phyloP scores from a whole-genome alignment of 1,139 yeast genomes.

The Candida neerlandica region DNA sequence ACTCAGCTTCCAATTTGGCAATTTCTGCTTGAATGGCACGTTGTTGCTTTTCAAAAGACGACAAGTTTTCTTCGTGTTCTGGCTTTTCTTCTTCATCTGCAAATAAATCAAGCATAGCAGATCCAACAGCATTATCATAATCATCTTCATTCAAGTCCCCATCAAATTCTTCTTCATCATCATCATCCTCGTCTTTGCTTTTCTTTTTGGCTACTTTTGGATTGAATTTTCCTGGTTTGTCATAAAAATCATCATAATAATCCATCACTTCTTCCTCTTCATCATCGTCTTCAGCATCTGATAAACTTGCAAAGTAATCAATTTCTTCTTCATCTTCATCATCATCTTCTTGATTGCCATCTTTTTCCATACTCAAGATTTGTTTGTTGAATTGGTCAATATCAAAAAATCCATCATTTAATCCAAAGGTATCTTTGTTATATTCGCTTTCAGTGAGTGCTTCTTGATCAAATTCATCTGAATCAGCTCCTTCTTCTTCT shows the following conservation, averaged over 20 bases:
- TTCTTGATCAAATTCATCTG: conserved; percentile 14
- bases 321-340: conserved; percentile 56
- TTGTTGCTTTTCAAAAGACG: conserved; percentile 87
- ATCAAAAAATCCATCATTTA: conserved; percentile 84
- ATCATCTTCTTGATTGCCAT: conserved; percentile 44
- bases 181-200: conserved; percentile 13
- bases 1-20: conserved; percentile 76
- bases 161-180: conserved; percentile 29
- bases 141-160: conserved; percentile 47
- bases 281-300: conserved; percentile 48
- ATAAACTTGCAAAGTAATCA: conserved; percentile 61
- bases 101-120: conserved; percentile 61
- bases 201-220: conserved; percentile 19
- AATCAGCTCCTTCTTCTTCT: conserved; percentile 10
- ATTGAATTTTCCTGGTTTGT: conserved; percentile 39
- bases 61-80: conserved; percentile 45
- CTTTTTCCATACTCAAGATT: conserved; percentile 70
- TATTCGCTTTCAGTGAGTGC: conserved; percentile 15
- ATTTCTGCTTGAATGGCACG: conserved; percentile 75
- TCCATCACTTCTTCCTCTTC: conserved; percentile 31
- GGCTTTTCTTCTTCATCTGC: conserved; percentile 44
- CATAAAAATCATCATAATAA: conserved; percentile 49
- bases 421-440: conserved; percentile 59
- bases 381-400: conserved; percentile 86
- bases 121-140: conserved; percentile 56